Evolutionary conservation across 352 stramenopile genomes (phyloP).

Genomic region (Phytophthora syringae): DNA sequence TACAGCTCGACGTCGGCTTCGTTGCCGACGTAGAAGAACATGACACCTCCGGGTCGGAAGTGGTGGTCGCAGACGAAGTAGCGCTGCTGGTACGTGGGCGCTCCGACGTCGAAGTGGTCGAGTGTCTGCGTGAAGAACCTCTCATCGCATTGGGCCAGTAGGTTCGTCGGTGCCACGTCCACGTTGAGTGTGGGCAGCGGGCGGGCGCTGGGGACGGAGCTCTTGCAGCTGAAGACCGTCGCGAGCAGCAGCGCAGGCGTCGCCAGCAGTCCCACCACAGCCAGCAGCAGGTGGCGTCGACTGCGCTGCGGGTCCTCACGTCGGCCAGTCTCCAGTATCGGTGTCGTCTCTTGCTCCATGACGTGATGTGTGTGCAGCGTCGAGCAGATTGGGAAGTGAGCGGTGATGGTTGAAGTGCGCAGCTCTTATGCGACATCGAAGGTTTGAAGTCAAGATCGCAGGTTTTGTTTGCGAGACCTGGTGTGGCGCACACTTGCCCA

Average conservation of each 20-base stretch:
- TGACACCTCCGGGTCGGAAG: constrained; percentile 65
- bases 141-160: constrained; percentile 71
- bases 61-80: constrained; percentile 91
- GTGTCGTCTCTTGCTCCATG: constrained; percentile 33
- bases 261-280: constrained; percentile 20
- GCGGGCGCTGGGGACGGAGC: neutral
- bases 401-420: constrained; percentile 18
- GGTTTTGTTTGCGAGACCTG: neutral
- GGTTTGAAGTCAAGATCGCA: neutral
- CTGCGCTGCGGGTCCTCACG: constrained; percentile 3
- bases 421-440: neutral
- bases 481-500: neutral
- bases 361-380: too few relatives aligned
- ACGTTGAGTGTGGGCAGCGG: constrained; percentile 31
- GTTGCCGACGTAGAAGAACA: constrained; percentile 97
- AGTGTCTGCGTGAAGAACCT: constrained; percentile 77
- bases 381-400: neutral
- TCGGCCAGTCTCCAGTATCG: constrained; percentile 11
- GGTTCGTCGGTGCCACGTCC: constrained; percentile 47
- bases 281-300: constrained; percentile 21
- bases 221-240: constrained; percentile 11
- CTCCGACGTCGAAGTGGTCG: constrained; percentile 73
- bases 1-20: constrained; percentile 96
- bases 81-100: constrained; percentile 78
- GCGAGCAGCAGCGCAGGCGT: constrained; percentile 32